Conservation (phyloP, 495 filamentous ascomycete genomes). For the Neurospora hispaniola region DNA sequence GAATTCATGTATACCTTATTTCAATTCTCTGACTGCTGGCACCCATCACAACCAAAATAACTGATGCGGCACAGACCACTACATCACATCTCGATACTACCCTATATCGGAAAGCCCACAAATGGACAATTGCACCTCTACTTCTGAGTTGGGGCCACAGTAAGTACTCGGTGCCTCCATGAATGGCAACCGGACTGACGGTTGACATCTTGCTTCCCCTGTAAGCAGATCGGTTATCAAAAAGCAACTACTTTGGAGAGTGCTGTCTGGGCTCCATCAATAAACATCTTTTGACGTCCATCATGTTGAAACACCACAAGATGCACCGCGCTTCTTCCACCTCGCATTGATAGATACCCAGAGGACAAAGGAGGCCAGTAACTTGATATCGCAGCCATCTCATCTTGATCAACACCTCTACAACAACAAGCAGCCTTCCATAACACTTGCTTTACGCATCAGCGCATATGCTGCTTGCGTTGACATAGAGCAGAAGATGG, state of each 20-base stretch:
- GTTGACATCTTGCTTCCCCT: neutral
- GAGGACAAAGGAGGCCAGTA: neutral
- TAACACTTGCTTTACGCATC: neutral
- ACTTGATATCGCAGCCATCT: neutral
- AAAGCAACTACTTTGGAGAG: neutral
- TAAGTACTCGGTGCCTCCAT: neutral
- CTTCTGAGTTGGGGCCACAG: neutral
- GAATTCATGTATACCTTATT: neutral
- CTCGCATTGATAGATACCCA: neutral
- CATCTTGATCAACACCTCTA: neutral
- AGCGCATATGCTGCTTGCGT: neutral
- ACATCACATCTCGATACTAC: neutral
- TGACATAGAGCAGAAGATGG: slow-evolving; percentile 3
- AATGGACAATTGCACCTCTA: neutral
- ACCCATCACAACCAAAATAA: neutral
- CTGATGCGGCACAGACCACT: neutral
- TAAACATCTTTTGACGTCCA: neutral
- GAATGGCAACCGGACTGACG: neutral
- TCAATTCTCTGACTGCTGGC: neutral
- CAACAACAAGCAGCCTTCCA: neutral
- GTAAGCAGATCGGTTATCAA: neutral
- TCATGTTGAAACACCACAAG: neutral
- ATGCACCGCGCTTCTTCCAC: neutral
- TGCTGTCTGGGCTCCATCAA: neutral
- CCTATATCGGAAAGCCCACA: neutral